A percentile compares a stretch with the other conserved stretches of the same genome.
Evolutionary conservation across 306 rosid genomes (phyloP).

Genomic region (Hippophae rhamnoides): DNA sequence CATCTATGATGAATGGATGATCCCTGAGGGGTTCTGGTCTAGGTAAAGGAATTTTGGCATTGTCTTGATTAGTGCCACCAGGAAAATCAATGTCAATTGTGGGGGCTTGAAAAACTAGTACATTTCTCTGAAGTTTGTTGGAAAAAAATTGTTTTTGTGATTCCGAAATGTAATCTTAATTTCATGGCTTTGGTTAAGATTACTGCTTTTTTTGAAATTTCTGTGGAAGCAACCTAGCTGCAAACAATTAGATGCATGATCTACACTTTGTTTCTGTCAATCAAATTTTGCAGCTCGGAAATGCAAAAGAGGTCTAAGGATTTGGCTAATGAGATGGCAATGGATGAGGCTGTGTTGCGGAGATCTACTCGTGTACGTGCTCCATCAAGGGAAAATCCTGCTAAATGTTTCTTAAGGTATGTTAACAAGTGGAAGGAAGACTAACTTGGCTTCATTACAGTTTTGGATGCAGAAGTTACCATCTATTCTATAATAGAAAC

Average conservation of each 20-base stretch:
- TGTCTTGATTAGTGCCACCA: no score
- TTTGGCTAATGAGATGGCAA: slow-evolving; percentile 34
- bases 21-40: no score
- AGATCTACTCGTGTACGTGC: slow-evolving; percentile 94
- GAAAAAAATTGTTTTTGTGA: no score
- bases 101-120: no score
- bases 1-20: no score
- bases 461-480: neutral
- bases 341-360: slow-evolving; percentile 66
- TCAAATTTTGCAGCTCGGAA: slow-evolving; percentile 35
- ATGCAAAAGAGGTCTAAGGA: slow-evolving; percentile 62
- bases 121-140: no score
- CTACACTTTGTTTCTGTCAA: neutral
- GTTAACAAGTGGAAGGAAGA: slow-evolving; percentile 86
- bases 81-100: no score
- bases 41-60: no score
- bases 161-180: no score
- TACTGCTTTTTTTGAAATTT: no score
- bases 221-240: no score
- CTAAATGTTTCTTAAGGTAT: slow-evolving; percentile 67
- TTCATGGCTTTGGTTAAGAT: no score
- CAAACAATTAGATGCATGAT: neutral
- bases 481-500: neutral
- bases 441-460: slow-evolving; percentile 13
- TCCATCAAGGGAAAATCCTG: slow-evolving; percentile 73